Base-by-base conservation (phyloP, 1,139 yeast species). In the Protomyces gravidus region DNA sequence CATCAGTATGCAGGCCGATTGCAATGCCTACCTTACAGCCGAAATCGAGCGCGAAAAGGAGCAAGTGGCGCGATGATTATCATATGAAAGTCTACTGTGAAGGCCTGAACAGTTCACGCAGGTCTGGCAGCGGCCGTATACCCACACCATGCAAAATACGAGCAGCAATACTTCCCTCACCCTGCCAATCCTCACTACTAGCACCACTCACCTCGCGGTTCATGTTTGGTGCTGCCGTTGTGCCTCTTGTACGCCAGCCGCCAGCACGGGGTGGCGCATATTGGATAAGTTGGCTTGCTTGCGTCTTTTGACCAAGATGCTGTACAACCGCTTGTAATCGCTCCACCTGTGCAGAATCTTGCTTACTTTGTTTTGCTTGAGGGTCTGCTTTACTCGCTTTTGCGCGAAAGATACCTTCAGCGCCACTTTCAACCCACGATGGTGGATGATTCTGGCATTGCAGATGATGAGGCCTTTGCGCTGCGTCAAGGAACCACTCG, bases 11-110 rank as follows among this genome's bases (percentile, higher is more conserved):
- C 42, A 36, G 7, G 42, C 19, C 5, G 42, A 36, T 17, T 36
- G 42, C 42, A 36, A 36, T 11, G 42, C 42, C 42, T 36, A 36
- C 19, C 42, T 36, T 13, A 36, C 42, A 3, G 42, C 42, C 42
- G 42, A 36, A 23, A 36, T 36, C 9, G 13, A 36, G 21, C 42
- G 42, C 42, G 42, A 36, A 23, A 36, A 36, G 42, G 42, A 36
- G 42, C 42, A 36, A 17, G 17, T 23, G 23, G 11, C 5, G 17
- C 42, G 19, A 36, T 36, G 7, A n/a, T 36, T 15, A 15, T 15
- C 9, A n/a, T 7, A 36, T 13, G n/a, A 9, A 9, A 28, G 21
- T 36, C 42, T 36, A 36, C 9, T 28, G 7, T 13, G 32, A 28
- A 9, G 42, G 42, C 17, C 42, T n/a, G 9, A 36, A 36, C 21